Base-by-base conservation (phyloP, 2,329 filamentous ascomycete species). In the Diplodia sapinea region DNA sequence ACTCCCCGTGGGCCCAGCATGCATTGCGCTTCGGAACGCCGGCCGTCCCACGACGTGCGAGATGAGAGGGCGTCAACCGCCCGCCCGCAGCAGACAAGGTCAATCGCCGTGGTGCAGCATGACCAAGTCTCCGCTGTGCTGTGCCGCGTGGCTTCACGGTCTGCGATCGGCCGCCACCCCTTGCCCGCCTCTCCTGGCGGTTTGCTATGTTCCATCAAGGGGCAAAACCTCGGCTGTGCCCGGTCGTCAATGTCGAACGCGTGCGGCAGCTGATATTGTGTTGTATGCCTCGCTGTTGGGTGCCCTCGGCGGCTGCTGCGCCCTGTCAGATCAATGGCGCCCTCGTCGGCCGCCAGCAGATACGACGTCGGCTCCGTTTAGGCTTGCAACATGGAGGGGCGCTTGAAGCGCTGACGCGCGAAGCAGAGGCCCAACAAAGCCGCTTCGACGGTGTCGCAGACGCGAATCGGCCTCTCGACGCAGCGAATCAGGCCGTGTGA, bases 251-350 rank as follows among this genome's bases (percentile, higher is more conserved):
- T 43, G 31, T 59, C 56, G 56, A 47, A 59, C 56, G 54, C 29
- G 33, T 55, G 52, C 52, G 29, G 52, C 54, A 40, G 43, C 43
- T 52, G 50, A 29, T 52, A 52, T 52, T 52, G 50, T 52, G 50
- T 11, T 47, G 17, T 47, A 47, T 52, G 50, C 50, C 50, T 52
- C 15, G 50, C 15, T 5, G 26, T 52, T 52, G 13, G 50, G 50
- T 52, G 50, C 52, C 29, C 56, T 20, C 20, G 54, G 54, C 17
- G n/a, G 54, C 38, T 17, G n/a, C 20, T 23, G 55, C 55, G 36
- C 40, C 57, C 40, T 62, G 57, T 62, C 57, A 62, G 57, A 62
- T 62, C 40, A 50, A 62, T 62, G 57, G 47, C 57, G 57, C 56
- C 23, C 38, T 38, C 52, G 31, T 11, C 52, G 52, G 43, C n/a